These are phyloP conservation scores for Anethum foeniculum DNA, from an alignment of 140 eudicot genomes.

Conservation along the genomic window DNA sequence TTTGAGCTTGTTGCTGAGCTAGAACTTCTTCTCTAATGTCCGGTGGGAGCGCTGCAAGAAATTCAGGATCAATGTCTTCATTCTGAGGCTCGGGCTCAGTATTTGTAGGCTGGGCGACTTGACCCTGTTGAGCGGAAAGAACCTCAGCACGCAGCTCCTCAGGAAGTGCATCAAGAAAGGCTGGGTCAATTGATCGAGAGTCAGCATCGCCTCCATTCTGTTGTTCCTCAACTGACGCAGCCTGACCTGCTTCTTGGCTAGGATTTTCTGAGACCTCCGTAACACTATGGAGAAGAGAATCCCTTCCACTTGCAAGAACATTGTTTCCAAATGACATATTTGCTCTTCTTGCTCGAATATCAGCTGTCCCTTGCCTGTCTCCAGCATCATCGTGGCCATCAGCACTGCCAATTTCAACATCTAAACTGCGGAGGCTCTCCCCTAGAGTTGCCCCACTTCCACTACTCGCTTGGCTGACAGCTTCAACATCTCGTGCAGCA, in stretches of 20 bases:
- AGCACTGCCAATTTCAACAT: slow-evolving; percentile 98
- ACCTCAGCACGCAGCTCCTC: slow-evolving; percentile 97
- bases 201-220: slow-evolving; percentile 46
- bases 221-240: slow-evolving; percentile 44
- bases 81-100: slow-evolving; percentile 78
- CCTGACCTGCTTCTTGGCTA: slow-evolving; percentile 63
- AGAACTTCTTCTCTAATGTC: slow-evolving; percentile 96
- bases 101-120: slow-evolving; percentile 49
- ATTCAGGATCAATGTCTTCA: slow-evolving; percentile 97
- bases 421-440: slow-evolving; percentile 92
- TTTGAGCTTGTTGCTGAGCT: slow-evolving; percentile 94
- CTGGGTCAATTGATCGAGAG: slow-evolving; percentile 79
- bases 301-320: slow-evolving; percentile 47
- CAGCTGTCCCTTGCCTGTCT: slow-evolving; percentile 52
- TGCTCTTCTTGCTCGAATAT: slow-evolving; percentile 57
- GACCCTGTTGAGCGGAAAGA: slow-evolving; percentile 79
- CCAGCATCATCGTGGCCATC: slow-evolving; percentile 98
- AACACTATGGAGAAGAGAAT: slow-evolving; percentile 71
- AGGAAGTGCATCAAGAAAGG: slow-evolving; percentile 98
- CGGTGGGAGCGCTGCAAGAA: slow-evolving; percentile 96
- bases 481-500: slow-evolving; percentile 76
- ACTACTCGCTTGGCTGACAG: slow-evolving; percentile 94
- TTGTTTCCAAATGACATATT: slow-evolving; percentile 36
- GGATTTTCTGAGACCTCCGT: slow-evolving; percentile 79
- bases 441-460: slow-evolving; percentile 96